Conservation (phyloP, 2,329 filamentous ascomycete species). For the Sclerotinia glacialis region DNA sequence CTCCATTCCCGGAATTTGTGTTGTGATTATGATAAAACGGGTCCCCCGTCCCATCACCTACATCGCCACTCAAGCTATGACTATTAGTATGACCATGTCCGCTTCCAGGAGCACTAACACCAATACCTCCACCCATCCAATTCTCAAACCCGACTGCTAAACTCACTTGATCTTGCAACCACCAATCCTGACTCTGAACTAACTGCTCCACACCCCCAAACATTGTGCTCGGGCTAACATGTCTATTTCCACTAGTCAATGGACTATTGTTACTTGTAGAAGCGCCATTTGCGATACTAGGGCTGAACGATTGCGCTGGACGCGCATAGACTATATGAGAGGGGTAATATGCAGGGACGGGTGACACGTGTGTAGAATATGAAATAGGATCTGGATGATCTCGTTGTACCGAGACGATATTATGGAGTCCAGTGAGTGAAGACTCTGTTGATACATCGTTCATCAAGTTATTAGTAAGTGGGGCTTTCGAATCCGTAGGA, state of each 20-base stretch:
- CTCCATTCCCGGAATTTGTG: not conserved
- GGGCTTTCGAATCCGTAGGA: not conserved
- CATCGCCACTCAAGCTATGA: not conserved
- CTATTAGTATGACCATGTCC: not conserved
- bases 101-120: not conserved
- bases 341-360: not conserved
- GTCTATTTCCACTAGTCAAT: conserved; percentile 29
- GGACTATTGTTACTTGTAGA: not conserved
- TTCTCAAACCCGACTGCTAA: conserved; percentile 61
- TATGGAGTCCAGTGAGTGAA: not conserved
- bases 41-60: not conserved
- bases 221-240: conserved; percentile 48
- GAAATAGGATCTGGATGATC: conserved; percentile 10
- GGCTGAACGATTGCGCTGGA: not conserved
- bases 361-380: conserved; percentile 5
- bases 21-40: not conserved
- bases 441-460: not conserved
- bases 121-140: conserved; percentile 45
- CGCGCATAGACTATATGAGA: conserved; percentile 1
- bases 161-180: conserved; percentile 59
- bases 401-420: not conserved
- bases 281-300: not conserved
- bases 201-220: conserved; percentile 60
- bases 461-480: not conserved
- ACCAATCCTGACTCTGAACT: conserved; percentile 64